These are phyloP conservation scores for Chalciporus piperatus DNA, from an alignment of 768 basidiomycete species.

Conservation along the genomic window DNA sequence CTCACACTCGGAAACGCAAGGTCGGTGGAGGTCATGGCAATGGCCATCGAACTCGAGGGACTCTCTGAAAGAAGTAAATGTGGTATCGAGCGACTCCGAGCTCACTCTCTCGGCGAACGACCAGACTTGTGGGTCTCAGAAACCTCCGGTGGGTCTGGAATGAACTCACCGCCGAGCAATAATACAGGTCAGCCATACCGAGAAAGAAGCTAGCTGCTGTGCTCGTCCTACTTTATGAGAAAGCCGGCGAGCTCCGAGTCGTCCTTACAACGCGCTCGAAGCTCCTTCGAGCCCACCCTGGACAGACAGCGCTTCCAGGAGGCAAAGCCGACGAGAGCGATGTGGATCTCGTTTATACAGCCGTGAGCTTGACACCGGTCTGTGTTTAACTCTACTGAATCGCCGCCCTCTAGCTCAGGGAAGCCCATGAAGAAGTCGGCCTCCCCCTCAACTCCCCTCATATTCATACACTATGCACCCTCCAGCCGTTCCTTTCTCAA, in stretches of 20 bases:
- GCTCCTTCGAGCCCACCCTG: constrained; percentile 67
- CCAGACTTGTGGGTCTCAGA: constrained; percentile 52
- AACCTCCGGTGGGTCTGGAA: not conserved
- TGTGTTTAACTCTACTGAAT: not conserved
- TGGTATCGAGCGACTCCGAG: constrained; percentile 41
- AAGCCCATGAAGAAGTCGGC: constrained; percentile 83
- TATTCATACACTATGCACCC: constrained; percentile 56
- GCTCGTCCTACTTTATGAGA: constrained; percentile 74
- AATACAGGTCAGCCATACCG: constrained; percentile 33
- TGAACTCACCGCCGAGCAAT: not conserved
- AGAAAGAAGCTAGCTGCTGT: constrained; percentile 65
- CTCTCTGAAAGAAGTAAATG: constrained; percentile 18
- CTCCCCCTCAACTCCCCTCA: constrained; percentile 56
- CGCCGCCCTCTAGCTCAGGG: constrained; percentile 53
- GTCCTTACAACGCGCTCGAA: constrained; percentile 86
- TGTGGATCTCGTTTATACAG: constrained; percentile 59
- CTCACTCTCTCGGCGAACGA: constrained; percentile 27
- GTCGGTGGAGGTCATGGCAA: not conserved
- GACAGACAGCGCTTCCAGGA: constrained; percentile 81
- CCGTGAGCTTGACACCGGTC: constrained; percentile 48
- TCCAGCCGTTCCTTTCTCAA: constrained; percentile 70
- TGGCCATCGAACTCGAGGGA: constrained; percentile 9
- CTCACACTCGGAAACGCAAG: not conserved
- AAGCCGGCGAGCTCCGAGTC: constrained; percentile 64
- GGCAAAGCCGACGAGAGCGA: constrained; percentile 75